Conservation (phyloP, 2,329 filamentous ascomycete genomes). For the Colletotrichum truncatum region DNA sequence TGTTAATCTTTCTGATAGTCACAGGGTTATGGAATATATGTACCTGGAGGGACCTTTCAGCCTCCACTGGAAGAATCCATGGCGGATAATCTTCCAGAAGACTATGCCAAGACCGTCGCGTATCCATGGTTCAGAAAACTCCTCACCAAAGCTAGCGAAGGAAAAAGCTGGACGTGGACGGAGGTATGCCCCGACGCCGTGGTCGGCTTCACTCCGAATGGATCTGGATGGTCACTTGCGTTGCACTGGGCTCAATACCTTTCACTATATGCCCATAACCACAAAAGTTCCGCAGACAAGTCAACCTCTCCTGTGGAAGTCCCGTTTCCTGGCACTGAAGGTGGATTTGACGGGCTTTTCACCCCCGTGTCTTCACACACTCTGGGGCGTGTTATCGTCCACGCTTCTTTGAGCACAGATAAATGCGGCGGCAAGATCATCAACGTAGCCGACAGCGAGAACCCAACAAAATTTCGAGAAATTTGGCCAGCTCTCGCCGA, state of each 20-base stretch:
- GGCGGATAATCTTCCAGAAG: conserved; percentile 40
- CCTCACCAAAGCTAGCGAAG: conserved; percentile 39
- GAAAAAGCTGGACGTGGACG: conserved; percentile 44
- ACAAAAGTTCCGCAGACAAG: conserved; percentile 24
- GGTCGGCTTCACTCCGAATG: conserved; percentile 49
- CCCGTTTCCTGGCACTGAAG: conserved; percentile 40
- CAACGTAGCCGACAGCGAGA: conserved; percentile 41
- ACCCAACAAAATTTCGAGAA: conserved; percentile 38
- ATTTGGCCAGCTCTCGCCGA: conserved; percentile 41
- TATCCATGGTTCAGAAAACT: conserved; percentile 44
- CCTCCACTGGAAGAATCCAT: conserved; percentile 44
- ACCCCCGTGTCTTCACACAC: conserved; percentile 42
- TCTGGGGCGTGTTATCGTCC: conserved; percentile 40
- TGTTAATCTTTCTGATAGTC: not conserved
- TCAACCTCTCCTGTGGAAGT: not conserved
- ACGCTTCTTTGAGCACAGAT: conserved; percentile 39
- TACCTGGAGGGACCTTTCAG: conserved; percentile 41
- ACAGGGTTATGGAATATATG: conserved; percentile 50
- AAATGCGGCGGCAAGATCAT: conserved; percentile 41
- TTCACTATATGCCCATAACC: conserved; percentile 43
- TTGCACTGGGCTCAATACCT: conserved; percentile 51
- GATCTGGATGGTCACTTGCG: conserved; percentile 45
- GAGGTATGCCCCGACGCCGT: conserved; percentile 49
- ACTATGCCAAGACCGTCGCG: conserved; percentile 45
- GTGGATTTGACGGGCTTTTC: conserved; percentile 36